A percentile compares a stretch with the other conserved stretches of the same genome.
Evolutionary conservation across 108 stramenopile genomes (phyloP).

Genomic region (Pseudonitzschia multiseries): DNA sequence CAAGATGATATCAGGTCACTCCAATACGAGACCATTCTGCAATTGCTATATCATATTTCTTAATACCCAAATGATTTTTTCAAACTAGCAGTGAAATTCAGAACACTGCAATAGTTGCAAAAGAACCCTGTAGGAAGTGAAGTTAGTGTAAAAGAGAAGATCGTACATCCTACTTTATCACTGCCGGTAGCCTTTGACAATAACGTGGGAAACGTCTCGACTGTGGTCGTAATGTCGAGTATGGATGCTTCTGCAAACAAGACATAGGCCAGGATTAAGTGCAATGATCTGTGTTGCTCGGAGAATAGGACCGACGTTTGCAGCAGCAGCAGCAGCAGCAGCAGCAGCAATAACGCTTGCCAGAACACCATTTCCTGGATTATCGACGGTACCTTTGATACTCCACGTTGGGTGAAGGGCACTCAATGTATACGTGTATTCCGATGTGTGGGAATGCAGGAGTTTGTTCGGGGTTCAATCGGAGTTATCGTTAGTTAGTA

Average conservation of each 20-base stretch:
- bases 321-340: no score
- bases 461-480: no score
- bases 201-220: not conserved
- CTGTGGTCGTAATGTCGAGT: not conserved
- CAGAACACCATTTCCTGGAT: no score
- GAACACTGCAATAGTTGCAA: conserved; percentile 12
- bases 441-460: no score
- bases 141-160: conserved; percentile 1
- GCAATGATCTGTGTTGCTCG: not conserved
- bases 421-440: no score
- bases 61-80: no score
- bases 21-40: no score
- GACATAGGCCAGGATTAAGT: not conserved
- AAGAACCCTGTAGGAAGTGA: conserved; percentile 4
- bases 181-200: not conserved
- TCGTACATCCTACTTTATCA: not conserved
- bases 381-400: no score
- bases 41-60: no score
- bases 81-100: conserved; percentile 27
- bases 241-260: not conserved
- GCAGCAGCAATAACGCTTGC: not conserved
- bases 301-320: not conserved
- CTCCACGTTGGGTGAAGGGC: no score
- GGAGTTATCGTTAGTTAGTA: no score
- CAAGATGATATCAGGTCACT: no score